Evolutionary conservation across 139 green algal genomes (phyloP).

Genomic region (Chlorella sp.): DNA sequence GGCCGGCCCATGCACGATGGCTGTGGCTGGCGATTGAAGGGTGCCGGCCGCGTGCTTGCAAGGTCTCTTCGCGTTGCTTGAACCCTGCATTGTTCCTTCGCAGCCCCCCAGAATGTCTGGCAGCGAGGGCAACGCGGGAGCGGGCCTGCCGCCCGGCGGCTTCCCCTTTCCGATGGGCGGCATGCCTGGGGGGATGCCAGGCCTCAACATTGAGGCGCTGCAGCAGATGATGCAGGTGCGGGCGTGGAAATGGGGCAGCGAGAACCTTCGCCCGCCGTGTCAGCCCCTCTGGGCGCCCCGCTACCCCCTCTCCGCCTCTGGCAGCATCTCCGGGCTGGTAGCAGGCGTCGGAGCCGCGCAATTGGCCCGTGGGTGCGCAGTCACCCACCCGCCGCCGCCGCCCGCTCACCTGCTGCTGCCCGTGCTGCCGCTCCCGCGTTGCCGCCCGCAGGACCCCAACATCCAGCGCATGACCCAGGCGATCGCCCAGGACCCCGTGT

Average conservation of each 20-base stretch:
- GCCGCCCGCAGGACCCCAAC: conserved; percentile 46
- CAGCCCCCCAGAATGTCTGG: no score
- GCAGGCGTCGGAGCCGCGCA: not conserved
- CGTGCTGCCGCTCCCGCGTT: not conserved
- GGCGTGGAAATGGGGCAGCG: not conserved
- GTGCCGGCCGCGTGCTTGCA: no score
- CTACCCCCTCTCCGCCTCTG: not conserved
- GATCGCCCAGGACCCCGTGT: conserved; percentile 49
- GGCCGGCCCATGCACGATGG: no score
- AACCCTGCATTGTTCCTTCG: no score
- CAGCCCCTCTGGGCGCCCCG: not conserved
- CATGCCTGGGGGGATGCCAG: conserved; percentile 17
- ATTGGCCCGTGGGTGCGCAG: not conserved
- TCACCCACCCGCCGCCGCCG: not conserved
- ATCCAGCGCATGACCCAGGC: conserved; percentile 60
- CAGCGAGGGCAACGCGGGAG: no score
- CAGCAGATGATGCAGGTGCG: conserved; percentile 43
- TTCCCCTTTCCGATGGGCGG: conserved; percentile 4
- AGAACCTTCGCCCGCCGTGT: not conserved
- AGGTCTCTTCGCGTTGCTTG: no score
- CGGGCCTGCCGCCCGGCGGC: not conserved
- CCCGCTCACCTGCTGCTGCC: not conserved
- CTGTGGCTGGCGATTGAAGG: no score
- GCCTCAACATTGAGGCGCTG: conserved; percentile 23
- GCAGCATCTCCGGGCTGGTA: not conserved